Conservation (phyloP, 805 yeast species). For the Hagleromyces aurorensis region DNA sequence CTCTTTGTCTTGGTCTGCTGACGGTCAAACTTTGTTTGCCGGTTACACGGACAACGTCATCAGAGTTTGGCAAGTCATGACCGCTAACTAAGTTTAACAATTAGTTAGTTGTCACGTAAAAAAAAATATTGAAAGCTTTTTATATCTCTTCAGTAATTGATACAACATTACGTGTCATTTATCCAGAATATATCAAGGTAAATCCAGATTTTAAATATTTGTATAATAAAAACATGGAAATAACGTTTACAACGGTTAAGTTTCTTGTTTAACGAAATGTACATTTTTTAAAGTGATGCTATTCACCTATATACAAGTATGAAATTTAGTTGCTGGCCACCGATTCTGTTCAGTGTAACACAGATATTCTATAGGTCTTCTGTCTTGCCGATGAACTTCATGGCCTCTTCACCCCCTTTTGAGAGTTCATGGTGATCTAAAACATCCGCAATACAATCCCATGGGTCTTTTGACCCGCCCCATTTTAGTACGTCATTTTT, state of each 20-base stretch:
- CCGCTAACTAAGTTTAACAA: conserved; percentile 37
- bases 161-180: conserved; percentile 1
- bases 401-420: conserved; percentile 64
- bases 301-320: background rate
- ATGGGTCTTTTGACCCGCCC: conserved; percentile 92
- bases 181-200: conserved; percentile 1
- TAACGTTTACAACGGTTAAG: no score
- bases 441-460: conserved; percentile 77
- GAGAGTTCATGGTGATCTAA: conserved; percentile 54
- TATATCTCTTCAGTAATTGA: no score
- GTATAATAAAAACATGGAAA: no score
- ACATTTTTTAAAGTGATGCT: no score
- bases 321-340: background rate
- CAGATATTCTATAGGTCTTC: conserved; percentile 13
- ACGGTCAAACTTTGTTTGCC: conserved; percentile 98
- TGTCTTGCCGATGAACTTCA: conserved; percentile 42
- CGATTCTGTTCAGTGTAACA: no score
- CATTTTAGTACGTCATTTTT: conserved; percentile 65
- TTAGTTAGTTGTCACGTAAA: no score
- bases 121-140: no score
- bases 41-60: conserved; percentile 99
- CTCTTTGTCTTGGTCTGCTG: conserved; percentile 99
- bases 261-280: no score
- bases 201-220: no score
- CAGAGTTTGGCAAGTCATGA: conserved; percentile 99